Conservation (phyloP, 257 asterid genomes). For the Linderniella brevidens region DNA sequence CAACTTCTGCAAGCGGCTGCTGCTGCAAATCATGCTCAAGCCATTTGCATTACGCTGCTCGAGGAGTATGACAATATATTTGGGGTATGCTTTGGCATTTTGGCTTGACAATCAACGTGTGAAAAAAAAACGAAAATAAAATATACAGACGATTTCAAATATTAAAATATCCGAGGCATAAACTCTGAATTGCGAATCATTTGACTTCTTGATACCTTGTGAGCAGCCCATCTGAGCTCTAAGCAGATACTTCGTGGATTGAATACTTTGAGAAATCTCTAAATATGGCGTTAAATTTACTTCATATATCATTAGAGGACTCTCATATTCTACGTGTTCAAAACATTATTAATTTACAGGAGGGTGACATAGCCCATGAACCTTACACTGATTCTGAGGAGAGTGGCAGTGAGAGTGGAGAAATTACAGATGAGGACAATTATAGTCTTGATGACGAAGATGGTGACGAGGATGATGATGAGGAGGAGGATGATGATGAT, state of each 20-base stretch:
- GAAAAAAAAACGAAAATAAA: too few species aligned
- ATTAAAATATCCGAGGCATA: too few species aligned
- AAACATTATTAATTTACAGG: constrained; percentile 23
- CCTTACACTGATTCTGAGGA: constrained; percentile 89
- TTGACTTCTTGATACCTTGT: too few species aligned
- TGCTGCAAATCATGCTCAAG: constrained; percentile 99
- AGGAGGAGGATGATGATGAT: constrained; percentile 5
- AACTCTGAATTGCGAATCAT: too few species aligned
- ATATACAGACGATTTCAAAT: too few species aligned
- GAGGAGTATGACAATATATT: constrained; percentile 77
- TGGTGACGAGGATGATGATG: constrained; percentile 23
- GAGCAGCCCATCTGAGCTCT: too few species aligned
- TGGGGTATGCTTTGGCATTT: constrained; percentile 44
- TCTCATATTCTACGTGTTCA: not conserved
- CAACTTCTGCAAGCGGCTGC: constrained; percentile 99
- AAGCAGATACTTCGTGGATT: too few species aligned
- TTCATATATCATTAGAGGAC: not conserved
- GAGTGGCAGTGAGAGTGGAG: constrained; percentile 74
- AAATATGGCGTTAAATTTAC: too few species aligned
- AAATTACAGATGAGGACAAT: constrained; percentile 71
- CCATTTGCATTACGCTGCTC: constrained; percentile 77
- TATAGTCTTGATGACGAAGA: constrained; percentile 36
- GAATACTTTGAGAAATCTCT: too few species aligned
- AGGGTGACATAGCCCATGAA: constrained; percentile 52
- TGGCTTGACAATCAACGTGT: too few species aligned